phyloP scores from a whole-genome alignment of 2,329 filamentous ascomycete genomes.

The Mollisia scopiformis region DNA sequence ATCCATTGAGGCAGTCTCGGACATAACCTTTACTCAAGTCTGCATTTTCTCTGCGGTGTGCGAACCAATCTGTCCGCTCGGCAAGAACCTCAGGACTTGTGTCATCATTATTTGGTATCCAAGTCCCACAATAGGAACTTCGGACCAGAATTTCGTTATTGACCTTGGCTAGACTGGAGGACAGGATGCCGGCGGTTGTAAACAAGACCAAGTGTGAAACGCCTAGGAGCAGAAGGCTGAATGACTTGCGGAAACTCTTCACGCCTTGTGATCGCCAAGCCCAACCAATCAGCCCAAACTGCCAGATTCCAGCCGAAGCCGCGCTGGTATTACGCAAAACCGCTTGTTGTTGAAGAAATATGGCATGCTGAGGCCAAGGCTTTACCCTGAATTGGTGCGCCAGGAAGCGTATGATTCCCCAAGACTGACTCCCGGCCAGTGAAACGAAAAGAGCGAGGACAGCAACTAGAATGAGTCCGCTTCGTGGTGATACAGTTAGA shows the following conservation, averaged over 20 bases:
- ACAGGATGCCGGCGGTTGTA: background rate
- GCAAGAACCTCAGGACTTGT: background rate
- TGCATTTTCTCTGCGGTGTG: background rate
- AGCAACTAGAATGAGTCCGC: background rate
- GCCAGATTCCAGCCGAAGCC: background rate
- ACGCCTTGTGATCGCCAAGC: conserved; percentile 3
- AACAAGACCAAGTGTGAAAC: background rate
- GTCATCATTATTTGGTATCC: background rate
- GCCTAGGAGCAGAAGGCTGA: background rate
- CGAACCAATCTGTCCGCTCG: background rate
- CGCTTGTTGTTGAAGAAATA: background rate
- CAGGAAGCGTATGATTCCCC: conserved; percentile 5
- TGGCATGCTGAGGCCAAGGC: background rate
- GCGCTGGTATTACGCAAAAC: background rate
- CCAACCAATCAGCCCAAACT: background rate
- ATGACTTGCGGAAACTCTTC: conserved; percentile 1
- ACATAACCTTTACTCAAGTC: conserved; percentile 3
- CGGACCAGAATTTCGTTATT: conserved; percentile 4
- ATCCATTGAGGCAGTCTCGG: conserved; percentile 2
- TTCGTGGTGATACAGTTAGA: background rate
- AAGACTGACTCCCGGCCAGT: conserved; percentile 3
- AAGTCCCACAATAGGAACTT: conserved; percentile 3
- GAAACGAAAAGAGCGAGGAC: conserved; percentile 4
- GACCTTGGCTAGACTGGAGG: background rate
- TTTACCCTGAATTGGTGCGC: background rate